These are phyloP conservation scores for Boletus edulis DNA, from an alignment of 768 basidiomycete species.

Conservation along the genomic window DNA sequence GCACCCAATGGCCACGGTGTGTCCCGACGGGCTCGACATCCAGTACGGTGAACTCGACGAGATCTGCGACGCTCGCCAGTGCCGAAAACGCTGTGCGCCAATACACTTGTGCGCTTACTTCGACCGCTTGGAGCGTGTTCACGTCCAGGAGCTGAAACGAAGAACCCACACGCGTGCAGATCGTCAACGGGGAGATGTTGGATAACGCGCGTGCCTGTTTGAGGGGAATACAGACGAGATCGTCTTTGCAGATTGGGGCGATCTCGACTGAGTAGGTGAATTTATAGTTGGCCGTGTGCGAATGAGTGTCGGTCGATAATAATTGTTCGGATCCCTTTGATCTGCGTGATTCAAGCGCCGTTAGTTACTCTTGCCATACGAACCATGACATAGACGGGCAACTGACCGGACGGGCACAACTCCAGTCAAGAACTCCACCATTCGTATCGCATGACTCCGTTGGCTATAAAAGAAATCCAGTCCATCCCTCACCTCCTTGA, in stretches of 20 bases:
- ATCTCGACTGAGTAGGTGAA: conserved; percentile 98
- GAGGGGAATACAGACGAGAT: conserved; percentile 84
- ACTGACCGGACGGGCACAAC: conserved; percentile 86
- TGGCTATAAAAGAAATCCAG: conserved; percentile 96
- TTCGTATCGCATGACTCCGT: conserved; percentile 89
- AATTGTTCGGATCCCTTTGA: conserved; percentile 94
- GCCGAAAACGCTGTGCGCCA: conserved; percentile 92
- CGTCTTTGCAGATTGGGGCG: conserved; percentile 95
- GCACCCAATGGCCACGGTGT: conserved; percentile 71
- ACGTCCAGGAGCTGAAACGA: conserved; percentile 91
- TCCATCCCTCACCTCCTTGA: conserved; percentile 92
- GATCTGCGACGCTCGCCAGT: conserved; percentile 77
- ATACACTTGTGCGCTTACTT: conserved; percentile 74
- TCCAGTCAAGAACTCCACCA: conserved; percentile 89
- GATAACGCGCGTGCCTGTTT: conserved; percentile 80
- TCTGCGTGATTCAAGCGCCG: conserved; percentile 36
- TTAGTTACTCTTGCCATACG: not conserved
- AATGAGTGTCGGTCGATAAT: conserved; percentile 89
- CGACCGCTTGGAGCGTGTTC: conserved; percentile 77
- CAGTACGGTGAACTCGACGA: conserved; percentile 92
- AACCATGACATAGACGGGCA: not conserved
- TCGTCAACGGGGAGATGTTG: conserved; percentile 84
- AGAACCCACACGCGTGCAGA: conserved; percentile 91
- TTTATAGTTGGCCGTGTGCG: conserved; percentile 92
- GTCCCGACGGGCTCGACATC: conserved; percentile 86